A percentile compares a stretch with the other conserved stretches of the same genome.
Conservation (phyloP, 75 land plant genomes). For the Selaginella moellendorffii region DNA sequence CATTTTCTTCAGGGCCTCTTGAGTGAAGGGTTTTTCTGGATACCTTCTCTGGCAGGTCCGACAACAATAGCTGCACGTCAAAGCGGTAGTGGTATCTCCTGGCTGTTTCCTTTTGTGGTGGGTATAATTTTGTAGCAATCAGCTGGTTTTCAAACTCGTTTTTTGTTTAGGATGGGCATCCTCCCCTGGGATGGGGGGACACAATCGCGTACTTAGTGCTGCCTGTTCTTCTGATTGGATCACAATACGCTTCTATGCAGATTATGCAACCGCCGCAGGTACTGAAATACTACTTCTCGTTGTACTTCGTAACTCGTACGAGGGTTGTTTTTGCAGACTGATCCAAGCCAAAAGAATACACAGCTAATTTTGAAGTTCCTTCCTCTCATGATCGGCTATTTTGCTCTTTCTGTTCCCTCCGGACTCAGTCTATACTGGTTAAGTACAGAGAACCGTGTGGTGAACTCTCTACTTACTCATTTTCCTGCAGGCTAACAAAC, state of each 20-base stretch:
- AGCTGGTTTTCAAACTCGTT: neutral
- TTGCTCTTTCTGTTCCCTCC: constrained; percentile 94
- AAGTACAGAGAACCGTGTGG: constrained; percentile 12
- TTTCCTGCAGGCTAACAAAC: constrained; percentile 71
- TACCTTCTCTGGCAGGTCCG: constrained; percentile 90
- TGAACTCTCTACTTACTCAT: neutral
- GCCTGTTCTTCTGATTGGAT: constrained; percentile 62
- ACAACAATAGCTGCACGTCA: constrained; percentile 91
- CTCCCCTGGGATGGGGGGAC: constrained; percentile 89
- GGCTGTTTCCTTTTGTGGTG: constrained; percentile 97
- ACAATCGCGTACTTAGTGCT: constrained; percentile 83
- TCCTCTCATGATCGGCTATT: constrained; percentile 93
- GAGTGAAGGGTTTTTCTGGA: constrained; percentile 98
- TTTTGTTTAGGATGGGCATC: constrained; percentile 66
- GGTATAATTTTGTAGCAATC: neutral
- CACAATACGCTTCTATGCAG: constrained; percentile 86
- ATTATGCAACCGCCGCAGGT: constrained; percentile 57
- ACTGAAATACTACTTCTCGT: neutral
- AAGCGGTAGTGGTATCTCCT: constrained; percentile 84
- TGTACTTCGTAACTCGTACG: neutral
- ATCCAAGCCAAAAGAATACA: constrained; percentile 66
- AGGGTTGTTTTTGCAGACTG: constrained; percentile 32
- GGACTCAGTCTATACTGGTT: constrained; percentile 96
- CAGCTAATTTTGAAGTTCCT: constrained; percentile 64
- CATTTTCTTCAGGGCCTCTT: constrained; percentile 52